These are phyloP conservation scores for Suillus spraguei DNA, from an alignment of 768 basidiomycete species.

Conservation along the genomic window DNA sequence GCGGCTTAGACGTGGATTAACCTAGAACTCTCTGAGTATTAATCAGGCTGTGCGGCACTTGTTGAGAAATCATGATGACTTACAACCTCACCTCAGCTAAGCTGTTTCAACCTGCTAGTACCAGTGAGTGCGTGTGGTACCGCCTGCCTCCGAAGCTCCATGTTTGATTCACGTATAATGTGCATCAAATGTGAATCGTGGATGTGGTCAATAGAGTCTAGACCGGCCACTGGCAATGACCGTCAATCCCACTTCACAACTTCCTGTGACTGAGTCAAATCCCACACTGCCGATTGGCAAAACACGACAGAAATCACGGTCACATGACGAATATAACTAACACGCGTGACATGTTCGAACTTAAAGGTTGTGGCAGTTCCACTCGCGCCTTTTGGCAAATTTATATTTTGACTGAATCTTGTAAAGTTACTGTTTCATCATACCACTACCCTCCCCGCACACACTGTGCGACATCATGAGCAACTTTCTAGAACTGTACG, in stretches of 20 bases:
- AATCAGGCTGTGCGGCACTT: background rate
- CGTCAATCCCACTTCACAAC: no score
- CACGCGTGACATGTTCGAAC: constrained; percentile 28
- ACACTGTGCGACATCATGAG: constrained; percentile 23
- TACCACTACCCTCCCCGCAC: constrained; percentile 7
- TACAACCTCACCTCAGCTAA: background rate
- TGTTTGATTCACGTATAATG: background rate
- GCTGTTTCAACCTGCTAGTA: background rate
- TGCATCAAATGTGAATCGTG: background rate
- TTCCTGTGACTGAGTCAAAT: no score
- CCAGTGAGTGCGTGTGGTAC: background rate
- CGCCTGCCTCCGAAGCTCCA: background rate
- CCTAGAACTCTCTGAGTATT: background rate
- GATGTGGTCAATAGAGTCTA: background rate
- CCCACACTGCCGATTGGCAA: no score
- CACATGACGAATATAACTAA: constrained; percentile 24
- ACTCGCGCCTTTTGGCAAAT: constrained; percentile 19
- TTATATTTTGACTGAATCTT: constrained; percentile 23
- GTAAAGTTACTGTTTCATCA: background rate
- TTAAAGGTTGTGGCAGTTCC: constrained; percentile 6
- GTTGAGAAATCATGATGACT: no score
- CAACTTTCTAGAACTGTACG: constrained; percentile 74
- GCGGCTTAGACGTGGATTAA: background rate
- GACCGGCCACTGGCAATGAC: background rate
- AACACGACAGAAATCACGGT: constrained; percentile 22